Evolutionary conservation across 1,284 basidiomycete genomes (phyloP), one percentile per base, ranked within the genome.

Genomic region (Ceratobasidium sp.): DNA sequence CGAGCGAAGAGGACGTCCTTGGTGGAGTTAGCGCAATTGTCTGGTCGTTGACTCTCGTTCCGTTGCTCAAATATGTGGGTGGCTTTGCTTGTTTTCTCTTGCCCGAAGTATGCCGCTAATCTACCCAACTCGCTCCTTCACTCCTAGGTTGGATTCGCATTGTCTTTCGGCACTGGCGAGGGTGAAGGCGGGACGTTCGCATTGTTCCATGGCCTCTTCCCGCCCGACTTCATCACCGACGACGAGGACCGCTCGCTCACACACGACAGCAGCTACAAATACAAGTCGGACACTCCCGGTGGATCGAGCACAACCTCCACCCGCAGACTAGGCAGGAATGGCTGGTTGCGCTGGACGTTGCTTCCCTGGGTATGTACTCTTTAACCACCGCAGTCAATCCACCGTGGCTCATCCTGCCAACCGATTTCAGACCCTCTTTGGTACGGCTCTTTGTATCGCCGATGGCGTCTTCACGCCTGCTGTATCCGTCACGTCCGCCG

Each of bases 141-240:
- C 22, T 50, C 24, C 62, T 44, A 90, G 89, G 85, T 88, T 27
- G 77, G 88, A 63, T 86, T 91, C 50, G 86, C 87, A 4, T 81
- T 91, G 50, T 82, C 81, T 7, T 91, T 91, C 78, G 89, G 89
- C 0, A 91, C 89, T 0, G 76, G 80, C 14, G 88, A 90, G 84
- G 89, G 90, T 7, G 90, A 91, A 80, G 89, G 89, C 44, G 89
- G 89, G 5, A 86, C 88, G 5, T 91, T 91, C 77, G 90, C 90
- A 0, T 80, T 91, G 8, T 91, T 84, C 78, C 88, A 89, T 77
- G 86, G 88, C 3, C 80, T 91, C 2, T 91, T 86, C 77, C 90
- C 90, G 8, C 86, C 85, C 0, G 80, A 82, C 17, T 82, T 84
- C 6, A 80, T 81, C 65, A 82, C 86, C 77, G 80, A 83, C 63